Conservation (phyloP, 164 flowering plant species). For the Nelumbo lutea region DNA sequence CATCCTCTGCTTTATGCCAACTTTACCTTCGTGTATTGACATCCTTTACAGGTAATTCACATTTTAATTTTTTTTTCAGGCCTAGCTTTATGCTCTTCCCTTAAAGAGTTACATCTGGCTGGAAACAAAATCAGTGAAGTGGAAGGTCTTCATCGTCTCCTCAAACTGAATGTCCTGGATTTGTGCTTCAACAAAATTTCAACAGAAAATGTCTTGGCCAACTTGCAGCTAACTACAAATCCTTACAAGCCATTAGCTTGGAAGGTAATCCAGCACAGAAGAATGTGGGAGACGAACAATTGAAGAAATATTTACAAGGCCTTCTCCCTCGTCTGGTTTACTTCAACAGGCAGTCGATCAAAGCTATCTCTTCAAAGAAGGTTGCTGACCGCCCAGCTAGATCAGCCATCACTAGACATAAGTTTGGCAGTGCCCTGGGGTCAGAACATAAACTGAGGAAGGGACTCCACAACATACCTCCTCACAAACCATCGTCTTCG, state of each 20-base stretch:
- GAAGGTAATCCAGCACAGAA: slow-evolving; percentile 87
- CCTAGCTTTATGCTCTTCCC: slow-evolving; percentile 64
- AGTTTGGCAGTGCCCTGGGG: slow-evolving; percentile 49
- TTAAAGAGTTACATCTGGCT: slow-evolving; percentile 84
- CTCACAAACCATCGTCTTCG: slow-evolving; percentile 30
- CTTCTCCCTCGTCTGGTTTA: slow-evolving; percentile 73
- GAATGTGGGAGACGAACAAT: slow-evolving; percentile 72
- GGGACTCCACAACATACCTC: slow-evolving; percentile 31
- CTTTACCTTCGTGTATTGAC: too few species aligned
- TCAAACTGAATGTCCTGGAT: slow-evolving; percentile 78
- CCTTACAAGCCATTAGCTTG: slow-evolving; percentile 79
- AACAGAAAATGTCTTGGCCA: slow-evolving; percentile 77
- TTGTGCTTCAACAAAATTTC: slow-evolving; percentile 89
- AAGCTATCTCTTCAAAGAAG: slow-evolving; percentile 61
- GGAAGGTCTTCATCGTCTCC: slow-evolving; percentile 87
- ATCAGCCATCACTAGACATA: slow-evolving; percentile 41
- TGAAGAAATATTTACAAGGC: slow-evolving; percentile 59
- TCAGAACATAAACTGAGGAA: slow-evolving; percentile 59
- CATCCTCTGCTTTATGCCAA: too few species aligned
- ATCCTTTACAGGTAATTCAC: background rate
- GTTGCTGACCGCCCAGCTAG: slow-evolving; percentile 57
- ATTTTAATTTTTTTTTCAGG: slow-evolving; percentile 31
- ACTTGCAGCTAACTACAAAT: slow-evolving; percentile 89
- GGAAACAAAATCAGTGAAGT: slow-evolving; percentile 86
- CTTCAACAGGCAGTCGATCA: slow-evolving; percentile 82